phyloP scores from a whole-genome alignment of 2,329 filamentous ascomycete genomes.

The Alternaria tenuissima region DNA sequence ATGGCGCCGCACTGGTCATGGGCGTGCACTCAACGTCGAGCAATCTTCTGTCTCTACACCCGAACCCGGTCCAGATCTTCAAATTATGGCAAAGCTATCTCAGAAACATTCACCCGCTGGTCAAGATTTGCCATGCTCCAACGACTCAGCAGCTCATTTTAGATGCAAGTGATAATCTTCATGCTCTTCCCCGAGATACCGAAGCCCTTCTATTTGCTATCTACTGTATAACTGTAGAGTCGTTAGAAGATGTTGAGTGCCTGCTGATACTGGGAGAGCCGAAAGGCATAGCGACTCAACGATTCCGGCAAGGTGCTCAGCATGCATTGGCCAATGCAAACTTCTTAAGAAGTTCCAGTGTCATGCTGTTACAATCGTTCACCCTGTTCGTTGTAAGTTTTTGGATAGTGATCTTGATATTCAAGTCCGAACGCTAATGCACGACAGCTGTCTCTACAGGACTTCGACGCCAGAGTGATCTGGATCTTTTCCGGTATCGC shows the following conservation, averaged over 20 bases:
- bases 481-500: slow-evolving; percentile 72
- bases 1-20: slow-evolving; percentile 32
- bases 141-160: slow-evolving; percentile 63
- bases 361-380: slow-evolving; percentile 72
- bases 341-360: slow-evolving; percentile 71
- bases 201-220: slow-evolving; percentile 59
- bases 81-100: slow-evolving; percentile 79
- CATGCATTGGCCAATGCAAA: slow-evolving; percentile 72
- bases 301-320: slow-evolving; percentile 67
- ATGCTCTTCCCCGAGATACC: slow-evolving; percentile 63
- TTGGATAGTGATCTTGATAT: slow-evolving; percentile 55
- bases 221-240: slow-evolving; percentile 50
- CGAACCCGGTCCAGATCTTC: slow-evolving; percentile 69
- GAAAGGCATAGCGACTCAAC: slow-evolving; percentile 60
- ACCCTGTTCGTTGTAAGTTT: slow-evolving; percentile 61
- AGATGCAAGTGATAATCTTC: slow-evolving; percentile 66
- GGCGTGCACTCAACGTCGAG: slow-evolving; percentile 19
- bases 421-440: not conserved
- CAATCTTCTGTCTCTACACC: slow-evolving; percentile 61
- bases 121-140: slow-evolving; percentile 38
- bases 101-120: slow-evolving; percentile 49
- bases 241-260: slow-evolving; percentile 65
- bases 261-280: slow-evolving; percentile 62
- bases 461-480: slow-evolving; percentile 61
- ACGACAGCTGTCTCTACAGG: slow-evolving; percentile 54